Conservation (phyloP, 2,329 filamentous ascomycete species). For the Aureobasidium sp. region DNA sequence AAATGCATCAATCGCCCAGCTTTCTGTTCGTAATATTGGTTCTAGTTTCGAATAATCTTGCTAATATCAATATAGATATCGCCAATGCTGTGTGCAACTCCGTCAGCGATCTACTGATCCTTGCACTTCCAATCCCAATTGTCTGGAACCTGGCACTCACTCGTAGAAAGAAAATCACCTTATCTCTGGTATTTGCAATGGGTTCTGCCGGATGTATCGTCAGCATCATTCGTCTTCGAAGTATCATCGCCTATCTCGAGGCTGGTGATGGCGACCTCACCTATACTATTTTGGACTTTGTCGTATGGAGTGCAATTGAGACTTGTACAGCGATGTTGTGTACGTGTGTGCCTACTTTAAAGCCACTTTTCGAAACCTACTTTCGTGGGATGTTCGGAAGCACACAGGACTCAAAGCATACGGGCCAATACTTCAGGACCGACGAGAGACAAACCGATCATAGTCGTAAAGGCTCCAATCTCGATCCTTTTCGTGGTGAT, state of each 20-base stretch:
- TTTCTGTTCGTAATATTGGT: not conserved
- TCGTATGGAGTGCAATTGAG: not conserved
- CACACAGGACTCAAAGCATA: not conserved
- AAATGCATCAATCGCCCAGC: conserved; percentile 13
- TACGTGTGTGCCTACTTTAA: conserved; percentile 4
- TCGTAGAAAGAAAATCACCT: conserved; percentile 10
- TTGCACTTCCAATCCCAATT: conserved; percentile 11
- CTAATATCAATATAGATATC: conserved; percentile 4
- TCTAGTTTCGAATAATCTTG: not conserved
- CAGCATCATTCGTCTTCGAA: conserved; percentile 15
- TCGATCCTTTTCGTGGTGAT: not conserved
- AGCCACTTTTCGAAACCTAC: not conserved
- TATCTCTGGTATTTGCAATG: conserved; percentile 8
- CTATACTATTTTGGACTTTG: not conserved
- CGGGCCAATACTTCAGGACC: conserved; percentile 4
- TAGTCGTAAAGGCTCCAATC: not conserved
- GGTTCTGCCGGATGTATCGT: conserved; percentile 13
- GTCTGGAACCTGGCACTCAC: conserved; percentile 5
- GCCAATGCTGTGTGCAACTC: conserved; percentile 11
- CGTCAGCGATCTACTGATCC: conserved; percentile 13
- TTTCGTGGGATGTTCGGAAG: conserved; percentile 3
- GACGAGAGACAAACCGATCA: not conserved
- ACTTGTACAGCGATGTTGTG: not conserved
- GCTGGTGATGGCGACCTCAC: conserved; percentile 9
- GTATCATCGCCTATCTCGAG: conserved; percentile 11